These are phyloP conservation scores for Ramularia endophylla DNA, from an alignment of 2,329 filamentous ascomycete genomes.

Conservation along the genomic window DNA sequence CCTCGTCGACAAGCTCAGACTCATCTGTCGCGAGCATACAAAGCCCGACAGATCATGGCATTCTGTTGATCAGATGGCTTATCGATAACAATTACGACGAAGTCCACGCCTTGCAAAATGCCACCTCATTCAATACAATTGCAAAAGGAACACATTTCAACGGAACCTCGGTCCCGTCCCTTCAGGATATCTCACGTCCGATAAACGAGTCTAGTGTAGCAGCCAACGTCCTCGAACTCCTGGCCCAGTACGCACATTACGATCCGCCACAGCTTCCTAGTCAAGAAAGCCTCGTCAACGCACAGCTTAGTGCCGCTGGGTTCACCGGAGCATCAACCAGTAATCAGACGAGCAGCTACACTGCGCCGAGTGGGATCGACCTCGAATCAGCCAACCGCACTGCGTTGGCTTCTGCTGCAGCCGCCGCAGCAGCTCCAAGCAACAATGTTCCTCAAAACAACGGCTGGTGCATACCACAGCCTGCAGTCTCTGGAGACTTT, in stretches of 20 bases:
- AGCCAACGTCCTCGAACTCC: no score
- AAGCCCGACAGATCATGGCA: conserved; percentile 10
- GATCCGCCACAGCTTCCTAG: no score
- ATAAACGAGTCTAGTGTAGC: no score
- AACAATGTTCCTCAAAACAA: conserved; percentile 7
- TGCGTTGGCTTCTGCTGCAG: conserved; percentile 1
- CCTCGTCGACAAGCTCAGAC: not conserved
- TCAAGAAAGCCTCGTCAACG: no score
- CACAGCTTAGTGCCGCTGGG: conserved; percentile 4
- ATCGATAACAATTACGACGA: conserved; percentile 7
- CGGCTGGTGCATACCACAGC: conserved; percentile 9
- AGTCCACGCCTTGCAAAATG: conserved; percentile 11
- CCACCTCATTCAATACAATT: conserved; percentile 9
- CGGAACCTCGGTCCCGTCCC: no score
- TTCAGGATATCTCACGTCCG: no score
- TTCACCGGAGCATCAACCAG: conserved; percentile 5
- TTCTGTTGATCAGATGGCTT: conserved; percentile 13
- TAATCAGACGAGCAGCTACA: conserved; percentile 10
- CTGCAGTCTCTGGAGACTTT: conserved; percentile 1
- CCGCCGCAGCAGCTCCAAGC: conserved; percentile 1
- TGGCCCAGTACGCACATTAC: no score
- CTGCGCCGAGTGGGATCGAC: conserved; percentile 2
- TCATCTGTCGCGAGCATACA: conserved; percentile 2
- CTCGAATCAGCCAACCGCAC: conserved; percentile 9
- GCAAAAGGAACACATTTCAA: no score